phyloP scores from a whole-genome alignment of 2,329 filamentous ascomycete genomes.

The Aureobasidium sp. region DNA sequence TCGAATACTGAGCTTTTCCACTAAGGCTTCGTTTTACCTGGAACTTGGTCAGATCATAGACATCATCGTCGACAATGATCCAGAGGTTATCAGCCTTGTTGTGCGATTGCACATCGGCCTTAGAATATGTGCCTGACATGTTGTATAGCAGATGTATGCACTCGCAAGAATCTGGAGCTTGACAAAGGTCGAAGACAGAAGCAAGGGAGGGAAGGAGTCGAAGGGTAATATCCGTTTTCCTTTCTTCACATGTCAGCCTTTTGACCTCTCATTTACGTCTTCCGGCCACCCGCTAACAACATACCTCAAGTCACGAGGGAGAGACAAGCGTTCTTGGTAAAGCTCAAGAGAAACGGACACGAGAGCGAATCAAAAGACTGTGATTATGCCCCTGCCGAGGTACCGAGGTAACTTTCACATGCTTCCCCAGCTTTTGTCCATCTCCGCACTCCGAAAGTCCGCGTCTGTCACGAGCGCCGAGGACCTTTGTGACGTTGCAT shows the following conservation, averaged over 20 bases:
- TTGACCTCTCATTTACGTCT: neutral
- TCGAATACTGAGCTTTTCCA: neutral
- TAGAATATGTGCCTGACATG: slow-evolving; percentile 85
- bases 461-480: neutral
- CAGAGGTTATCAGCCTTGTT: slow-evolving; percentile 81
- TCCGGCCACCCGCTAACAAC: neutral
- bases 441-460: neutral
- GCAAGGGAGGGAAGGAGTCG: slow-evolving; percentile 11
- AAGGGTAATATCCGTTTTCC: neutral
- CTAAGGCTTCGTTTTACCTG: slow-evolving; percentile 22
- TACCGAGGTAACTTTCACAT: slow-evolving; percentile 8
- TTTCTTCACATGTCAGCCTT: slow-evolving; percentile 13
- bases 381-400: neutral
- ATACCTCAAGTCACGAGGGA: slow-evolving; percentile 7
- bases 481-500: neutral
- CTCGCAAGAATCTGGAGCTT: neutral
- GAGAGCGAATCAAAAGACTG: slow-evolving; percentile 5
- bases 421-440: slow-evolving; percentile 2
- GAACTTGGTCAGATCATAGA: slow-evolving; percentile 80
- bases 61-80: slow-evolving; percentile 89
- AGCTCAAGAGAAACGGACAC: neutral
- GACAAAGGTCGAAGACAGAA: neutral
- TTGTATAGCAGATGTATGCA: slow-evolving; percentile 23
- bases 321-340: neutral
- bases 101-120: slow-evolving; percentile 81